Base-by-base conservation (phyloP, 2,329 filamentous ascomycete species). In the Sporothrix globosa region DNA sequence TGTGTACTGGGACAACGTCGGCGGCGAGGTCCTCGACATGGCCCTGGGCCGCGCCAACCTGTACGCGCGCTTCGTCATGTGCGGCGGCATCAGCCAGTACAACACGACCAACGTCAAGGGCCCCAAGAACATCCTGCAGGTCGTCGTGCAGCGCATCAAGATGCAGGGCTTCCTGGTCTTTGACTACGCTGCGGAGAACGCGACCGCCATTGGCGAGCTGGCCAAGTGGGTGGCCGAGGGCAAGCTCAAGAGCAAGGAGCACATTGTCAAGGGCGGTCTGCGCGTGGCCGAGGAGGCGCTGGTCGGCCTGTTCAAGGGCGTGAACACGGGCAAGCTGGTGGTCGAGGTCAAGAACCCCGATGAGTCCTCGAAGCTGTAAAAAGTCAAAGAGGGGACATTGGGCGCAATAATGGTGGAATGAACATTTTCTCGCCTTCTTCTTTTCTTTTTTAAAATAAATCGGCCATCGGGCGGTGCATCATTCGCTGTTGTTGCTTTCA, bases 1-100 rank as follows among this genome's bases (percentile, higher is more conserved):
- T 78, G 87, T 92, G 14, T 92, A 89, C 80, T 92, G 88, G 78
- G 90, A 92, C 79, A 92, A 92, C 79, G 88, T 91, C 34, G 90
- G 90, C 30, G 90, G 90, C 17, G 88, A 91, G 69, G 89, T 92
- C 68, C 83, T 92, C 48, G 88, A 92, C 77, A 78, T 87, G 73
- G 89, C 88, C 58, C 82, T 93, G 52, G 81, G 79, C 3, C 84
- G 88, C n/a, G 90, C 91, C 71, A 89, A 88, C 70, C 80, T 80
- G 67, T 82, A 85, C 76, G 81, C 90, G 17, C 84, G 90, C 46
- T 91, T 93, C 77, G 87, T 90, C 74, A 90, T 91, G 79, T 92
- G 91, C 79, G 91, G 91, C 65, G 83, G 79, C 74, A 92, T 93
- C 80, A 88, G 85, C 77, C 85, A 89, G 78, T 92, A 92, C 79